Evolutionary conservation across 2,329 filamentous ascomycete genomes (phyloP).

Genomic region (Neonectria ditissima): DNA sequence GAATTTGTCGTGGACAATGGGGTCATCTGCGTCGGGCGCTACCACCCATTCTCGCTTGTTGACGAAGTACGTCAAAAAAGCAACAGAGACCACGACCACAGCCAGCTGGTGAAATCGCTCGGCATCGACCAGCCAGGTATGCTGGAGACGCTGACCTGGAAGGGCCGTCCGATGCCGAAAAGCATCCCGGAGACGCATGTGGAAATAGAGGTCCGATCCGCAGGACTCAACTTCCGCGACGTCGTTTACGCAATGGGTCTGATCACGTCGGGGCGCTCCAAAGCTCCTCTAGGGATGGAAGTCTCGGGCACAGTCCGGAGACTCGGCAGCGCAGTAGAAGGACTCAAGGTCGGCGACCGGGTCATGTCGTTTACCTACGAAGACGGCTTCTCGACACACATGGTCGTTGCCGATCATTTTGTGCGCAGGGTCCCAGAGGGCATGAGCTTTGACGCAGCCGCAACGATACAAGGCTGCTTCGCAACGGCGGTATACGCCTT

Average conservation of each 20-base stretch:
- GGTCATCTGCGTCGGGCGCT: conserved; percentile 13
- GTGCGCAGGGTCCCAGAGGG: conserved; percentile 49
- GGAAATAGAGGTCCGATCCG: conserved; percentile 9
- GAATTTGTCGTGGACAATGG: conserved; percentile 12
- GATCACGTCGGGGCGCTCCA: not conserved
- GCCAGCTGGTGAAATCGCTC: not conserved
- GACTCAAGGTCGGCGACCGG: conserved; percentile 38
- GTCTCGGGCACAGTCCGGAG: conserved; percentile 11
- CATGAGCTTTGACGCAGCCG: conserved; percentile 50
- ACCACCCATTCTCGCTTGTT: not conserved
- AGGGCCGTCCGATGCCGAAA: not conserved
- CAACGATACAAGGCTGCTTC: conserved; percentile 48
- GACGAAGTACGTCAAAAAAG: not conserved
- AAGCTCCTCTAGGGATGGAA: conserved; percentile 1
- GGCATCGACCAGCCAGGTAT: conserved; percentile 14
- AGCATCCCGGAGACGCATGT: not conserved
- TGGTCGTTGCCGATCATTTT: conserved; percentile 14
- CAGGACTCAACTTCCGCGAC: conserved; percentile 27
- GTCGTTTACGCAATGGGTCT: conserved; percentile 22
- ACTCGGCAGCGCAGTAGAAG: conserved; percentile 1
- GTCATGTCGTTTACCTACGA: conserved; percentile 27
- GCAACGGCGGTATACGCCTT: conserved; percentile 46
- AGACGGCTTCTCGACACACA: conserved; percentile 25
- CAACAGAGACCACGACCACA: not conserved
- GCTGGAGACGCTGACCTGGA: conserved; percentile 20